phyloP scores from a whole-genome alignment of 345 rosid genomes.

The Theobroma cacao region DNA sequence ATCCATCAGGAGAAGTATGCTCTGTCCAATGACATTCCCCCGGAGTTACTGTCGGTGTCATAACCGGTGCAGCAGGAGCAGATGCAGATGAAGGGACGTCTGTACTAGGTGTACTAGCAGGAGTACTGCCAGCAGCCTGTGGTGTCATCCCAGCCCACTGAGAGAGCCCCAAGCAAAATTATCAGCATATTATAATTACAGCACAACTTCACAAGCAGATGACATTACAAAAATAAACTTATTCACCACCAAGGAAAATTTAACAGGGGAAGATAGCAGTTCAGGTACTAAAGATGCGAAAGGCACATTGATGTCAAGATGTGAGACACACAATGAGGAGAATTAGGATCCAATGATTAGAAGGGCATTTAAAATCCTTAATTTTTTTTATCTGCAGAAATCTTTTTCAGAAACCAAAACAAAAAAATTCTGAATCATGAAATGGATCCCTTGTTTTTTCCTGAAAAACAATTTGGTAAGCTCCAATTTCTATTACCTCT shows the following conservation, averaged over 20 bases:
- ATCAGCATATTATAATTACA: constrained; percentile 14
- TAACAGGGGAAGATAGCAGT: not conserved
- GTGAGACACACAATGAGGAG: not conserved
- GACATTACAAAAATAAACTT: not conserved
- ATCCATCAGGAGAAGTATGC: constrained; percentile 97
- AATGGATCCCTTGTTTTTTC: not conserved
- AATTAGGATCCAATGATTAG: not conserved
- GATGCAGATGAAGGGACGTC: constrained; percentile 46
- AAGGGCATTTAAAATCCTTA: not conserved
- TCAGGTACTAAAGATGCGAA: not conserved
- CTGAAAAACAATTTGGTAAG: not conserved
- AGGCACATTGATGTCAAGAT: not conserved
- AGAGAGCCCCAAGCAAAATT: constrained; percentile 22
- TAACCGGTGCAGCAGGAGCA: constrained; percentile 35
- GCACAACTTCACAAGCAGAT: constrained; percentile 3
- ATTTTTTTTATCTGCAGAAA: not conserved
- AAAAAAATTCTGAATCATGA: too few relatives aligned
- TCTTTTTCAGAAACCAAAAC: too few relatives aligned
- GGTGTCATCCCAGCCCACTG: constrained; percentile 63
- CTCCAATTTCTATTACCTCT: not conserved
- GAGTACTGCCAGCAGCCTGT: constrained; percentile 38
- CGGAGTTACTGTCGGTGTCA: constrained; percentile 37
- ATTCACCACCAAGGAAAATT: not conserved
- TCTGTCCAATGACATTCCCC: constrained; percentile 87
- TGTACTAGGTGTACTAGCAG: constrained; percentile 40